Conservation (phyloP, 768 basidiomycete species). For the Amanita pallidorosea region DNA sequence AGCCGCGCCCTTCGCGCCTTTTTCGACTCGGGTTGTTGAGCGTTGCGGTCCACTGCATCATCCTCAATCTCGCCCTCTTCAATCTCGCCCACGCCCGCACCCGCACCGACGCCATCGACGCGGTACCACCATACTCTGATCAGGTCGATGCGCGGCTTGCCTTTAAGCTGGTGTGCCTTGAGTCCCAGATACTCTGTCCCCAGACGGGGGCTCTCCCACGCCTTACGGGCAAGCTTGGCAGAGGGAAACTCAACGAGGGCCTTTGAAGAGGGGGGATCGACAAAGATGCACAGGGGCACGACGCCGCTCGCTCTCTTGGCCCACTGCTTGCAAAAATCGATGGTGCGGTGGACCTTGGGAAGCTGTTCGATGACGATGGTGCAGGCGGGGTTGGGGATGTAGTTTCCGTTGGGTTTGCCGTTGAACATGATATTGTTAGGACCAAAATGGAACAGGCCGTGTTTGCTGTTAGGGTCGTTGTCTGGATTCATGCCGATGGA, state of each 20-base stretch:
- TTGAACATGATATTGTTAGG: not conserved
- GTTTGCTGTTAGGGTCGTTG: conserved; percentile 31
- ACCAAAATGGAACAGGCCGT: conserved; percentile 30
- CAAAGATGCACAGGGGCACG: conserved; percentile 26
- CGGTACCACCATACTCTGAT: conserved; percentile 43
- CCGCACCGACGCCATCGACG: conserved; percentile 27
- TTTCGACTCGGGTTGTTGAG: conserved; percentile 16
- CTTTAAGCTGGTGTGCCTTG: conserved; percentile 27
- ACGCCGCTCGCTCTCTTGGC: conserved; percentile 24
- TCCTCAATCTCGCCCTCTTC: conserved; percentile 42
- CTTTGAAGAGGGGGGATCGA: conserved; percentile 31
- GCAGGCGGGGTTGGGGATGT: conserved; percentile 35
- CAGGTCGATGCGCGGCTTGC: conserved; percentile 31
- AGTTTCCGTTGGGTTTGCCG: conserved; percentile 7
- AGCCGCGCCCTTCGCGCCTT: conserved; percentile 18
- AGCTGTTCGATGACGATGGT: conserved; percentile 49
- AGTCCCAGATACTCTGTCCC: conserved; percentile 18
- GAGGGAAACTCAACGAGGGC: conserved; percentile 42
- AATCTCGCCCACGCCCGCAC: conserved; percentile 30
- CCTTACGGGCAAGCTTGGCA: conserved; percentile 31
- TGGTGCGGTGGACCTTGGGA: conserved; percentile 35
- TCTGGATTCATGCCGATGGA: conserved; percentile 37
- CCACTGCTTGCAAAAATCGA: conserved; percentile 33
- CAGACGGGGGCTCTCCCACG: conserved; percentile 39
- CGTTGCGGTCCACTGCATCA: conserved; percentile 19